A percentile compares a stretch with the other conserved stretches of the same genome.
Conservation (phyloP, 139 green algal genomes). For the Diplosphaera chodatii region DNA sequence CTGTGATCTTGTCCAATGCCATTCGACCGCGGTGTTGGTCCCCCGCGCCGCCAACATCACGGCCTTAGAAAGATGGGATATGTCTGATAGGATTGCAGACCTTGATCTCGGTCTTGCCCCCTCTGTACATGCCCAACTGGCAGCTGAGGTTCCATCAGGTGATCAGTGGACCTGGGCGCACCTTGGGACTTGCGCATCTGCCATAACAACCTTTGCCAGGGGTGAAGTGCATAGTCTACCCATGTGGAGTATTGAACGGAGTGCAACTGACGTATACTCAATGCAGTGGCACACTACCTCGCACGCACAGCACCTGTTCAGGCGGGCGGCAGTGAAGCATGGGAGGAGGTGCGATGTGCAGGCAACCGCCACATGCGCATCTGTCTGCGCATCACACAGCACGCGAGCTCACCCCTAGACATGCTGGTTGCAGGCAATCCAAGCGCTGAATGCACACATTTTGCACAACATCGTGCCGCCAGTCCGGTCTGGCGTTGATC, state of each 20-base stretch:
- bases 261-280: no score
- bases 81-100: no score
- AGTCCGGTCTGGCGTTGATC: slow-evolving; percentile 7
- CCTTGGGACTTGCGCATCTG: neutral
- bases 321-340: neutral
- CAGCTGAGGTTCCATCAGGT: neutral
- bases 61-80: no score
- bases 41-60: no score
- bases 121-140: neutral
- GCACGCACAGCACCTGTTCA: neutral
- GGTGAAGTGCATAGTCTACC: no score
- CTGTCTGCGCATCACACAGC: no score
- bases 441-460: neutral
- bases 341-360: slow-evolving; percentile 4
- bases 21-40: no score
- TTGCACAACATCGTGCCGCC: slow-evolving; percentile 3
- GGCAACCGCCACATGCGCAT: no score
- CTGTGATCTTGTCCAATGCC: no score
- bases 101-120: neutral
- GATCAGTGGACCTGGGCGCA: neutral
- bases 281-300: neutral
- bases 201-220: neutral
- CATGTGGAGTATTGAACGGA: no score
- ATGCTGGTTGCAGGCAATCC: no score
- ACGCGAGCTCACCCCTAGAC: no score